Evolutionary conservation across 768 basidiomycete species (phyloP).

Genomic region (Pholiota microspora): DNA sequence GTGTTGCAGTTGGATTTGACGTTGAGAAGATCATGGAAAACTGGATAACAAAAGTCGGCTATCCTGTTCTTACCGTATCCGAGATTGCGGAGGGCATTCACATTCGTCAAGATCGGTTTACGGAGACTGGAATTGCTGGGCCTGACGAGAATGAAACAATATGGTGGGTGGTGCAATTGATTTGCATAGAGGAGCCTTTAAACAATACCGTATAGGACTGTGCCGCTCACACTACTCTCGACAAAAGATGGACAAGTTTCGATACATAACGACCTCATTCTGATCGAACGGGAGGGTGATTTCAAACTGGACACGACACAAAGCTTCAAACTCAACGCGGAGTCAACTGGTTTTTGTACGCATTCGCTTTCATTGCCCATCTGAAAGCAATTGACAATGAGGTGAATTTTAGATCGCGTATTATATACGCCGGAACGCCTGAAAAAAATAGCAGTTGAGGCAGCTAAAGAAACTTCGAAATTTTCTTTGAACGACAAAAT

Average conservation of each 20-base stretch:
- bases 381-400: background rate
- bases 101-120: constrained; percentile 88
- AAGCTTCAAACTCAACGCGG: constrained; percentile 88
- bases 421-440: constrained; percentile 81
- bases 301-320: constrained; percentile 70
- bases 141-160: constrained; percentile 85
- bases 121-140: constrained; percentile 77
- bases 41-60: constrained; percentile 89
- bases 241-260: constrained; percentile 50
- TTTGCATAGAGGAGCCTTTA: background rate
- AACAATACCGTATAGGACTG: constrained; percentile 48
- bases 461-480: constrained; percentile 57
- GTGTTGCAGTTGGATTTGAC: constrained; percentile 68
- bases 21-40: constrained; percentile 82
- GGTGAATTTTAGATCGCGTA: constrained; percentile 62
- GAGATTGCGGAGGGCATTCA: constrained; percentile 71
- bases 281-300: constrained; percentile 66
- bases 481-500: constrained; percentile 72
- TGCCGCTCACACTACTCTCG: constrained; percentile 76
- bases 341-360: constrained; percentile 87
- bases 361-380: constrained; percentile 9
- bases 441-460: constrained; percentile 74
- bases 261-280: constrained; percentile 60
- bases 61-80: constrained; percentile 85
- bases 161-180: constrained; percentile 48